Percentiles rank a stretch among this genome's conserved stretches.
Conservation (phyloP, 2,329 filamentous ascomycete species). For the Periconia sp. region DNA sequence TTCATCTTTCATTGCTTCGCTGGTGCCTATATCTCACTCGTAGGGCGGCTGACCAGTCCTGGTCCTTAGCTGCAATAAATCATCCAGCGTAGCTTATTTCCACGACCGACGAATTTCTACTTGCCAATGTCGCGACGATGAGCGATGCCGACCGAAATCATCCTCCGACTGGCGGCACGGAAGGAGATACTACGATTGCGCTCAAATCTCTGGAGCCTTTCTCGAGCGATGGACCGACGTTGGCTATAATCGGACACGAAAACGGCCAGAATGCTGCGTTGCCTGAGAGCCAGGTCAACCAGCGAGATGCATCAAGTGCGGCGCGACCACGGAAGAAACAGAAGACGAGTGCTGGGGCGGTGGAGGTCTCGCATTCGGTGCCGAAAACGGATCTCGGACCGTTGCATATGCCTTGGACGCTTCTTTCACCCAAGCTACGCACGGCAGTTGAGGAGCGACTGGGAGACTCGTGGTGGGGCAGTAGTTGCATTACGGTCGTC, state of each 20-base stretch:
- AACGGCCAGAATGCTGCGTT: neutral
- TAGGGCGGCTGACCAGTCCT: too few species aligned
- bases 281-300: neutral
- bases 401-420: constrained; percentile 16
- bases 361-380: neutral
- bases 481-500: constrained; percentile 9
- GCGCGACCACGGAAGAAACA: constrained; percentile 1
- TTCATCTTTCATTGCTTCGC: too few species aligned
- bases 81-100: too few species aligned
- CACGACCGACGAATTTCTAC: too few species aligned
- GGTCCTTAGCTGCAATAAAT: too few species aligned
- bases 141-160: too few species aligned
- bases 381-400: constrained; percentile 8
- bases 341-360: neutral
- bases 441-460: neutral
- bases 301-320: neutral
- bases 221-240: constrained; percentile 24
- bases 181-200: constrained; percentile 12
- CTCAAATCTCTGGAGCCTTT: constrained; percentile 9
- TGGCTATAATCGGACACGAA: constrained; percentile 14
- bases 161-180: too few species aligned
- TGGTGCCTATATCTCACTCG: too few species aligned
- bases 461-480: neutral
- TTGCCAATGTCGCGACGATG: too few species aligned
- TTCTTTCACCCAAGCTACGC: constrained; percentile 12